Evolutionary conservation across 441 rosid species (phyloP), one percentile per base, ranked within the genome.

Genomic region (Aquilaria agallochum): DNA sequence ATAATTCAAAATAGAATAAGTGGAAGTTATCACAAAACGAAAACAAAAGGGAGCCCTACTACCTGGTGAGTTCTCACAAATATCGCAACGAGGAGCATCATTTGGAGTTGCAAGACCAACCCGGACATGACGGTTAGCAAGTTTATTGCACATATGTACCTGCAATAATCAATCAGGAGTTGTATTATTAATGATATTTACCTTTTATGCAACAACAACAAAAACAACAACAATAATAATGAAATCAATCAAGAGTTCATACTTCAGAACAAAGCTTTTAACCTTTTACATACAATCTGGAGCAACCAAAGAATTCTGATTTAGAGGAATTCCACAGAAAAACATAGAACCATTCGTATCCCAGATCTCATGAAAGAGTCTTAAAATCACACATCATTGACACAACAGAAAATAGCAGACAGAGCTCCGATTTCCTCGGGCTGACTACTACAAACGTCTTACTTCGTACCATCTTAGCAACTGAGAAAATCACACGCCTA

Each of bases 71-170:
- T 83, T 84, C 75, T 85, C 96, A 51, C 98, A 89, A 14, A 87
- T 81, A 59, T 87, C 96, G 71, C 96, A 92, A 54, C 75, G 82
- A 27, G 93, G 88, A 57, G 80, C 80, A 50, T 72, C 80, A 36
- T 78, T 81, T 11, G 95, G 95, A 79, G 58, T 74, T 30, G 89
- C 97, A 46, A 92, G 82, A 55, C 93, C 86, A 45, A 85, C 90
- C 57, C 95, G 75, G 47, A 87, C 76, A 74, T 92, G 98, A 64
- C 95, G 77, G 67, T 88, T 84, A 48, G 95, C 98, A 9, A 87
- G 81, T 81, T 87, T 85, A 71, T 89, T 87, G 67, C 91, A 85
- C 90, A 74, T 74, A 58, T 89, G 98, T 52, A 89, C 95, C 97
- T 91, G 78, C 73, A 44, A 73, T 32, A 33, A 14, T 64, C 47